These are phyloP conservation scores for Fusarium fujikuroi DNA, from an alignment of 2,329 filamentous ascomycete genomes.

Conservation along the genomic window DNA sequence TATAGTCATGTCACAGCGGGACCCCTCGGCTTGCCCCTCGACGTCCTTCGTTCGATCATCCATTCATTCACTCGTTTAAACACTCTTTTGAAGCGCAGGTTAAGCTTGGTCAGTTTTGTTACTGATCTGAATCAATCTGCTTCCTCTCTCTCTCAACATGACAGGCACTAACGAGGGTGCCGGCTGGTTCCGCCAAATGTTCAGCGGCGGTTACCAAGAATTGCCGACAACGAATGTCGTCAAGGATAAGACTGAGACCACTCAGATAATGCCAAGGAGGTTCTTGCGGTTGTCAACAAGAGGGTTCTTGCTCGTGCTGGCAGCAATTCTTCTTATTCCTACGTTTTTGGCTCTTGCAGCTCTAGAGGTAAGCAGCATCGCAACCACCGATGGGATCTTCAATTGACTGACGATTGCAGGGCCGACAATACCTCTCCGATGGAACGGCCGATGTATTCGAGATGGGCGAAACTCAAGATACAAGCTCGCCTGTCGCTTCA, in stretches of 20 bases:
- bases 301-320: constrained; percentile 7
- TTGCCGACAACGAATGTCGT: constrained; percentile 13
- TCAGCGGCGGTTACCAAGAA: constrained; percentile 16
- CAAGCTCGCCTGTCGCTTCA: neutral
- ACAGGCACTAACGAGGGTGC: neutral
- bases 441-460: constrained; percentile 24
- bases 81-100: constrained; percentile 4
- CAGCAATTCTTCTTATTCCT: constrained; percentile 7
- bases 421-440: constrained; percentile 25
- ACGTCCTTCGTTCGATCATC: neutral
- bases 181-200: constrained; percentile 25
- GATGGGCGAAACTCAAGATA: neutral
- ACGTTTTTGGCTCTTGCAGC: constrained; percentile 19
- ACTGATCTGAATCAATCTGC: constrained; percentile 3
- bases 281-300: constrained; percentile 1
- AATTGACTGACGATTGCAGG: neutral
- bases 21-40: neutral
- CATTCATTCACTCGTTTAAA: constrained; percentile 1
- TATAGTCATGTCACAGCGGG: constrained; percentile 2
- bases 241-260: constrained; percentile 15
- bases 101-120: neutral
- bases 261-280: constrained; percentile 8
- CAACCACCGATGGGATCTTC: too few relatives aligned
- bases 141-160: constrained; percentile 9
- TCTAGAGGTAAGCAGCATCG: constrained; percentile 1